These are phyloP conservation scores for Trichoderma polysporum DNA, from an alignment of 2,329 filamentous ascomycete genomes.

Conservation along the genomic window DNA sequence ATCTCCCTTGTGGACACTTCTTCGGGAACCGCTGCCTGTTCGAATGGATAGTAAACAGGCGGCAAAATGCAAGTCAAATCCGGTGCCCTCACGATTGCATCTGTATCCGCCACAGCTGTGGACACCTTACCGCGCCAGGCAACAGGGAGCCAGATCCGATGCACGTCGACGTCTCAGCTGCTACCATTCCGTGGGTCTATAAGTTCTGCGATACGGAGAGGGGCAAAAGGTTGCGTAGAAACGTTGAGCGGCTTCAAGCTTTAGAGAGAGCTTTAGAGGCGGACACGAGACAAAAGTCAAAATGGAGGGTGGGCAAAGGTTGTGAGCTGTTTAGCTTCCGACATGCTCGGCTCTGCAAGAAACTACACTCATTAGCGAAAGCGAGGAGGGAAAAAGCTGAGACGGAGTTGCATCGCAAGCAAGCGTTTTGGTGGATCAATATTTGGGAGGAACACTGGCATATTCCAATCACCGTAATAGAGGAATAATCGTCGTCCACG, in stretches of 20 bases:
- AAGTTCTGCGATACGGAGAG: slow-evolving; percentile 23
- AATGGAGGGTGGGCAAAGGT: neutral
- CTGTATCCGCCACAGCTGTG: slow-evolving; percentile 25
- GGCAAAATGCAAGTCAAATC: neutral
- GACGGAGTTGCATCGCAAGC: neutral
- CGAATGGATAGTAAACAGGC: neutral
- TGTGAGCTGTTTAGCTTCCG: neutral
- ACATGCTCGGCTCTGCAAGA: neutral
- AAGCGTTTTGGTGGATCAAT: neutral
- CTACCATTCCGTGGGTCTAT: slow-evolving; percentile 24
- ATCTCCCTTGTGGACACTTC: slow-evolving; percentile 31
- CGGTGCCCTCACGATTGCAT: slow-evolving; percentile 23
- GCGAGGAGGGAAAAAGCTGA: neutral
- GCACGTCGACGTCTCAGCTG: neutral
- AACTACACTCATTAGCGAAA: neutral
- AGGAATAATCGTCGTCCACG: neutral
- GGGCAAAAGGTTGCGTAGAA: neutral
- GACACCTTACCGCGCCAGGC: slow-evolving; percentile 21
- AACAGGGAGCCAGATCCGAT: neutral
- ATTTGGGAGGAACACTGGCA: neutral
- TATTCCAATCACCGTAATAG: neutral
- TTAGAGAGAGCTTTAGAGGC: neutral
- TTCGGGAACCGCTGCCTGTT: slow-evolving; percentile 29
- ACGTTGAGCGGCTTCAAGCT: neutral
- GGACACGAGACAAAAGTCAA: neutral